Conservation (phyloP, 192 early-diverging fungal species). For the Fimicolochytrium jonesii region DNA sequence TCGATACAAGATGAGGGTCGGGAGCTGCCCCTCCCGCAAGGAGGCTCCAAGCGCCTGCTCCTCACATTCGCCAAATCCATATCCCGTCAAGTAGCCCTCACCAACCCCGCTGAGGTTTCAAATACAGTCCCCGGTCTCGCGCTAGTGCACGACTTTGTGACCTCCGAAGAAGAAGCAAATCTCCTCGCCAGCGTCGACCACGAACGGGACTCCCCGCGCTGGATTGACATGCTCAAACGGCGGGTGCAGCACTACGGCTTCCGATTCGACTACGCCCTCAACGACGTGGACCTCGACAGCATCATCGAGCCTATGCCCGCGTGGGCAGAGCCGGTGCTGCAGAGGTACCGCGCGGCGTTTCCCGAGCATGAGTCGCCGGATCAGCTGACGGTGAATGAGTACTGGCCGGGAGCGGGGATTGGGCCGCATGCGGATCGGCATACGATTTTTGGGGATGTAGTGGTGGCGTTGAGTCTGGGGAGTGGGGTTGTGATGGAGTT, state of each 20-base stretch:
- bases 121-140: slow-evolving; percentile 20
- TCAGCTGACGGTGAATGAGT: slow-evolving; percentile 54
- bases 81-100: slow-evolving; percentile 8
- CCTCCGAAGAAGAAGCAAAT: slow-evolving; percentile 32
- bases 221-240: slow-evolving; percentile 41
- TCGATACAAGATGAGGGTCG: slow-evolving; percentile 18
- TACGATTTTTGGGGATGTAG: slow-evolving; percentile 33
- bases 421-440: slow-evolving; percentile 49
- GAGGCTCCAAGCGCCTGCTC: slow-evolving; percentile 30
- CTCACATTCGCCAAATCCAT: slow-evolving; percentile 29
- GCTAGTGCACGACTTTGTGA: slow-evolving; percentile 40
- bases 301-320: slow-evolving; percentile 15
- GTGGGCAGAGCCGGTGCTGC: slow-evolving; percentile 16
- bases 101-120: background rate
- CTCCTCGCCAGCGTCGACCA: background rate
- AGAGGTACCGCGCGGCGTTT: background rate
- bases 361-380: slow-evolving; percentile 23
- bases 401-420: slow-evolving; percentile 49
- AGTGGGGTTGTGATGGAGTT: slow-evolving; percentile 55
- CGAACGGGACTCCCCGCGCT: slow-evolving; percentile 16
- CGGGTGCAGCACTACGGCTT: slow-evolving; percentile 39
- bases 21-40: slow-evolving; percentile 9
- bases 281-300: slow-evolving; percentile 12
- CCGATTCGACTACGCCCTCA: slow-evolving; percentile 26
- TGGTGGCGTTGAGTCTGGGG: slow-evolving; percentile 40